Evolutionary conservation across 2,329 filamentous ascomycete genomes (phyloP), one percentile per base, ranked within the genome.

Genomic region (Chaetomiaceae sp.): DNA sequence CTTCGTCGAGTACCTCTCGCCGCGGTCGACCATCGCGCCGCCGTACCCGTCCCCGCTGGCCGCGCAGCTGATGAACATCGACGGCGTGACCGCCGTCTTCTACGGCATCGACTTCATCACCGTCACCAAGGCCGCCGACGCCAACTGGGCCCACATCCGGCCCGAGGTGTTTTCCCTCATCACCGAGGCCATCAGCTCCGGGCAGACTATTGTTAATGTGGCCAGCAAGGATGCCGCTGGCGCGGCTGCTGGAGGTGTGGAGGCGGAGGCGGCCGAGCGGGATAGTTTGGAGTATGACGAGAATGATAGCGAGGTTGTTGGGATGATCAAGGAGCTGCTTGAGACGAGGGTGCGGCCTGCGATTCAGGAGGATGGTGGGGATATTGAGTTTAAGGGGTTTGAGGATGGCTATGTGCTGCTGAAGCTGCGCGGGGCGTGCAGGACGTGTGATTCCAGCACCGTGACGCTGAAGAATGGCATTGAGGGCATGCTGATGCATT

Each of bases 391-490:
- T 67, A 78, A 88, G 16, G 92, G 92, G 1, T 97, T 97, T 63
- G 80, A 90, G 59, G 79, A 89, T 60, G 93, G 93, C 0, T 80
- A 86, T 56, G 93, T 96, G n/a, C 67, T 82, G 61, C 67, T 96
- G 63, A 96, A 96, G 77, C 71, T 99, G 62, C 79, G 92, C 43
- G 93, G 93, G 14, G 93, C 93, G 17, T 99, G 93, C 70, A 79
- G 93, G 58, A 97, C 92, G 17, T 99, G 93, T 68, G 93, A 97
- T 68, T 95, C 89, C 40, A 96, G 91, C 67, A 97, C 93, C 0
- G 91, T 96, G 31, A 99, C 93, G 25, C 71, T 99, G 59, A 96
- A 95, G 77, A 97, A 95, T 67, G 93, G 93, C 6, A 99, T 99
- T 60, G 93, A 99, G 77, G 89, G 88, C 59, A 97, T 99, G 93